Base-by-base conservation (phyloP, 1,139 yeast genomes). In the Fermentozyma sake region DNA sequence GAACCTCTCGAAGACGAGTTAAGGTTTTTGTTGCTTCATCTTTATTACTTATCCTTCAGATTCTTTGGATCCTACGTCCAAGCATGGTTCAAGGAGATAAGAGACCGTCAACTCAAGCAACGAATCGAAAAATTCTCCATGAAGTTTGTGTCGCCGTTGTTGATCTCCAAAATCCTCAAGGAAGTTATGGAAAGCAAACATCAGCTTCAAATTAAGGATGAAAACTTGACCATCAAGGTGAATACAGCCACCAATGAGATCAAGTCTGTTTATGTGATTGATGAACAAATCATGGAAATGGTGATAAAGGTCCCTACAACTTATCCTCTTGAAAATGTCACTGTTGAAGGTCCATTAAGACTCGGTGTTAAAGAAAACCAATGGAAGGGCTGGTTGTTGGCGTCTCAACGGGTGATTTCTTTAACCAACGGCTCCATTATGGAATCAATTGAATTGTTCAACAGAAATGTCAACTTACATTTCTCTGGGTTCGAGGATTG, bases 401-500 rank as follows among this genome's bases (percentile, higher is more conserved):
- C 96, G 1, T 82, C 95, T 2, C 95, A 85, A 49, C 75, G 89
- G 30, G 79, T 87, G 10, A 73, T 81, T 11, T 72, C 83, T 5
- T 77, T 79, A 23, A 67, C 75, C 9, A 84, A 83, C 45, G 96
- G 95, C 7, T 79, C 93, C 1, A 76, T 91, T 17, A 58, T 79
- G 22, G 95, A 86, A 34, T 83, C 96, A 2, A 65, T 93, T 31
- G 89, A 83, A 39, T 68, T 85, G 26, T 85, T 89, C 54, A 79
- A 83, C 50, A 77, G 74, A 44, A 87, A 87, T 48, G 91, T 86
- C 22, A 71, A 76, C 26, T 64, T 84, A 35, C 95, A 89, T 50
- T 89, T 89, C 50, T 78, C 83, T 8, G 96, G 96, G 0, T 87
- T 86, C 42, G 96, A 86, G 44, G 97, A 91, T 37, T 91, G 99